These are phyloP conservation scores for Tricholoma sp. DNA, from an alignment of 768 basidiomycete genomes.

Conservation along the genomic window DNA sequence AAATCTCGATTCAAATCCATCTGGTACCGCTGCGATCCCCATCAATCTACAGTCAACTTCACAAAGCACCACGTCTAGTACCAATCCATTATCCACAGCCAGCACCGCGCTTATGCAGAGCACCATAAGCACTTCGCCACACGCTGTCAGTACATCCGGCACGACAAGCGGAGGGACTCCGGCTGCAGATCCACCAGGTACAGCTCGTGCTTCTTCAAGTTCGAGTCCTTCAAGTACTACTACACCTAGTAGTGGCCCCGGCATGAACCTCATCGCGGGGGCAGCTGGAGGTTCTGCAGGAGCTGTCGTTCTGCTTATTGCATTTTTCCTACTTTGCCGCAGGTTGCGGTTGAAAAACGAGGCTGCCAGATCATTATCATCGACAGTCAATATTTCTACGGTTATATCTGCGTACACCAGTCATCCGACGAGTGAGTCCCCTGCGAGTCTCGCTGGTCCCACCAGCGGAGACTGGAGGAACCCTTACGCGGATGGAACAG, in stretches of 20 bases:
- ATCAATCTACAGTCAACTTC: too few relatives aligned
- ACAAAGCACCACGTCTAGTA: neutral
- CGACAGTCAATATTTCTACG: neutral
- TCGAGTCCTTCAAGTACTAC: neutral
- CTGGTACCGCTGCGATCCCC: too few relatives aligned
- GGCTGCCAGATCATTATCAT: neutral
- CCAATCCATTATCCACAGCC: neutral
- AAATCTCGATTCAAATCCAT: neutral
- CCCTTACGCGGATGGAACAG: too few relatives aligned
- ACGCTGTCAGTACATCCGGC: neutral
- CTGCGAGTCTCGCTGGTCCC: neutral
- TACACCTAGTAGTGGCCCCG: neutral
- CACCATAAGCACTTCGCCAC: too few relatives aligned
- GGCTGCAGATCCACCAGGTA: neutral
- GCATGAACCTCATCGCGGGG: slow-evolving; percentile 1
- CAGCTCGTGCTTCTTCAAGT: too few relatives aligned
- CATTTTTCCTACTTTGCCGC: slow-evolving; percentile 4
- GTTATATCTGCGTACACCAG: neutral
- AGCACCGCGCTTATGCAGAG: too few relatives aligned
- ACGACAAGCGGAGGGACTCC: too few relatives aligned
- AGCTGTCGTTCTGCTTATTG: slow-evolving; percentile 7
- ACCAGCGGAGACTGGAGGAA: too few relatives aligned
- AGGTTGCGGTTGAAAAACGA: neutral
- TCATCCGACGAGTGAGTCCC: neutral
- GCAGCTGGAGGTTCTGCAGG: slow-evolving; percentile 10